Percentiles rank a stretch among this genome's conserved stretches.
These are phyloP conservation scores for Solidago caesia DNA, from an alignment of 129 eudicot genomes.

Conservation along the genomic window DNA sequence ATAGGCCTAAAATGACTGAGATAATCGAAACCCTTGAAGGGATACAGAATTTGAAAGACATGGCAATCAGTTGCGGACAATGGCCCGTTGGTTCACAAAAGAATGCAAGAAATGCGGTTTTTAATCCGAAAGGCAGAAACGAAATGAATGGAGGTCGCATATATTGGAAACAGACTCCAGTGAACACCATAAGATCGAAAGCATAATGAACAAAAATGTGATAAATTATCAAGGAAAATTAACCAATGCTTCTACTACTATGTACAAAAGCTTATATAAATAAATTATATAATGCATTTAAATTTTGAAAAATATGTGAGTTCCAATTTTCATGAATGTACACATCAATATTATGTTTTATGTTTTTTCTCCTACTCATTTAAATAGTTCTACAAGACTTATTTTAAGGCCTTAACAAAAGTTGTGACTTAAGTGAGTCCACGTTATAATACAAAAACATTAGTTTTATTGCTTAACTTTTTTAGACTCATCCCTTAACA, in stretches of 20 bases:
- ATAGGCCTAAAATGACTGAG: conserved; percentile 76
- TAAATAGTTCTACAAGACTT: neutral
- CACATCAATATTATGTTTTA: neutral
- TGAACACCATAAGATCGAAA: conserved; percentile 29
- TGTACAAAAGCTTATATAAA: conserved; percentile 23
- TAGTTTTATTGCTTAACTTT: too few species aligned
- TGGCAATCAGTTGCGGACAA: conserved; percentile 81
- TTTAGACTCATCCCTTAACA: too few species aligned
- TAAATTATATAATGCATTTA: conserved; percentile 21
- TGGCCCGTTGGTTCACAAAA: conserved; percentile 71
- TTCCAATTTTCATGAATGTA: neutral
- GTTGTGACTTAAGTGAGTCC: too few species aligned
- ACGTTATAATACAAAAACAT: too few species aligned
- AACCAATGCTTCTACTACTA: neutral
- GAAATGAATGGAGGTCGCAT: conserved; percentile 45
- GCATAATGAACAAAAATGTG: neutral
- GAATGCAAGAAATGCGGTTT: conserved; percentile 34
- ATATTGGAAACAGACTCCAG: conserved; percentile 53
- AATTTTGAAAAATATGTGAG: conserved; percentile 19
- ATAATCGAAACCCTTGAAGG: conserved; percentile 73
- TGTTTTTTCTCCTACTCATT: neutral
- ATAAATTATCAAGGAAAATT: neutral
- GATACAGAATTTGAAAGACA: conserved; percentile 58
- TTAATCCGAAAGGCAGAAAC: conserved; percentile 37
- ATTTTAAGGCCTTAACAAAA: neutral